Evolutionary conservation across 2,329 filamentous ascomycete genomes (phyloP), one percentile per base, ranked within the genome.

Genomic region (Aspergillus ustus): DNA sequence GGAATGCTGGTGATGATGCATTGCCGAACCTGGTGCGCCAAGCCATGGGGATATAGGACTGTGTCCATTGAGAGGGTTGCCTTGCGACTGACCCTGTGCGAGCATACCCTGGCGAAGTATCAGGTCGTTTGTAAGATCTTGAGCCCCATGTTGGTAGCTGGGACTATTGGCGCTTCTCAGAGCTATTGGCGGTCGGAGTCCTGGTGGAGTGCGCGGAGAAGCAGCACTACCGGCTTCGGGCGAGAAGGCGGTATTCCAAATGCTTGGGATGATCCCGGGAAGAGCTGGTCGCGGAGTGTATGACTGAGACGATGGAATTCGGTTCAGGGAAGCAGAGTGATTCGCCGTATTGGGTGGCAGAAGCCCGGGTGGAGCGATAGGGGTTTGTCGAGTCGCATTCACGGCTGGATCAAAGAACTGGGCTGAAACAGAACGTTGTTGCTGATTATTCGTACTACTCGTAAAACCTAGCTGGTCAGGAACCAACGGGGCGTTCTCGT

Each of bases 161-260:
- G 68, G 61, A 17, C 57, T 60, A 50, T 60, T 63, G 45, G 57
- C 51, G 53, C 57, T 67, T 29, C 60, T 50, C 25, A 64, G 63
- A 15, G 61, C 60, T 52, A 69, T 59, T 17, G 65, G 59, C 40
- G 40, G 44, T 28, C 72, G 70, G 6, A 79, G 69, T 22, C 73
- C 75, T 13, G 74, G 72, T 22, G 77, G 77, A 28, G 76, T 75
- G 7, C 78, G 74, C 22, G 79, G 80, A 25, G 72, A 75, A 19
- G 70, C 61, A 44, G 70, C 67, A 44, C 81, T 80, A 59, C 77
- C 78, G 7, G 78, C 68, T n/a, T 77, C 73, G 17, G 80, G 76
- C 1, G 80, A 73, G 59, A 83, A 80, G 28, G 77, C 75, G 0
- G 78, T 77, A 53, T 78, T 81, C 73, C 77, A 82, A 49, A 83